Percentiles rank a stretch among this genome's conserved stretches.
Conservation (phyloP, 148 eudicot genomes). For the Rhododendron simsii region DNA sequence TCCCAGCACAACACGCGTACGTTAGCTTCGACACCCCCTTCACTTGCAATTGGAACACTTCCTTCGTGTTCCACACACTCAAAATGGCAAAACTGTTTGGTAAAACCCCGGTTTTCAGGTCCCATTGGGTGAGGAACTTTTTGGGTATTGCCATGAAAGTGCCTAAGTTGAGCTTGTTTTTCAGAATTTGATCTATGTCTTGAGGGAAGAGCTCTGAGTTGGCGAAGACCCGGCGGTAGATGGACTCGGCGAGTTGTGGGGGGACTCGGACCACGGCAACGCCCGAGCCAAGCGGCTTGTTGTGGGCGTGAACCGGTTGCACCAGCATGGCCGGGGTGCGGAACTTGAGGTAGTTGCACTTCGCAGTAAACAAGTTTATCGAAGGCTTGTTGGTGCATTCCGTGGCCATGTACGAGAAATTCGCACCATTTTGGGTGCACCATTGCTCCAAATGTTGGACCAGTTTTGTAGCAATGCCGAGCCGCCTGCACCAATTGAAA, state of each 20-base stretch:
- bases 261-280: conserved; percentile 36
- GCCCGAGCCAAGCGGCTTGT: conserved; percentile 42
- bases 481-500: conserved; percentile 35
- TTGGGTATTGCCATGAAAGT: conserved; percentile 75
- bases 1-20: conserved; percentile 50
- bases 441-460: conserved; percentile 58
- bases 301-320: conserved; percentile 75
- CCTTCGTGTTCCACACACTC: conserved; percentile 87
- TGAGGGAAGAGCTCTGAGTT: conserved; percentile 60
- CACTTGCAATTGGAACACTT: conserved; percentile 65
- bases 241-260: conserved; percentile 31
- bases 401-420: conserved; percentile 82
- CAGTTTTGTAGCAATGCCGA: conserved; percentile 58
- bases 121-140: conserved; percentile 37
- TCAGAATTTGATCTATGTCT: conserved; percentile 50
- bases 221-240: conserved; percentile 41
- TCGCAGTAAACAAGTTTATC: conserved; percentile 65
- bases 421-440: conserved; percentile 61
- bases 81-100: conserved; percentile 68
- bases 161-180: conserved; percentile 58
- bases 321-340: conserved; percentile 57
- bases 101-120: conserved; percentile 30
- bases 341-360: conserved; percentile 50
- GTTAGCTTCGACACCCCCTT: conserved; percentile 62
- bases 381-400: conserved; percentile 70